Percentiles rank a stretch among this genome's conserved stretches.
These are phyloP conservation scores for Coemansia sp. DNA, from an alignment of 192 early-diverging fungal genomes.

Conservation along the genomic window DNA sequence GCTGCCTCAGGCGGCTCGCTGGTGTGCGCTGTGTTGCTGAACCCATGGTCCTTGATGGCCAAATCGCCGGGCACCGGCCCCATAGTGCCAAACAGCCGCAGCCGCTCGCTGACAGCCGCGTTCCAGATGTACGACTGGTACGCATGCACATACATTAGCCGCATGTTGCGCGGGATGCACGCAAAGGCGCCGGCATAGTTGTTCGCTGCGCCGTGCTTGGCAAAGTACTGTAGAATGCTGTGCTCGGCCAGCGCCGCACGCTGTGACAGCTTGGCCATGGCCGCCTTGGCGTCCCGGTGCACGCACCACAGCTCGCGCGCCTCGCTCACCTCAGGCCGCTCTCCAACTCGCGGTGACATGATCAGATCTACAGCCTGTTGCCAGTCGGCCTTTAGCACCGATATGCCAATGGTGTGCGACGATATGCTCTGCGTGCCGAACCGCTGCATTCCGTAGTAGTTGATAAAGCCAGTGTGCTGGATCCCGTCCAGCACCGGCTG, in stretches of 20 bases:
- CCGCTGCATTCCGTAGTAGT: slow-evolving; percentile 98
- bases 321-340: slow-evolving; percentile 55
- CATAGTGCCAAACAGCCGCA: slow-evolving; percentile 60
- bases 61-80: slow-evolving; percentile 81
- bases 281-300: slow-evolving; percentile 56
- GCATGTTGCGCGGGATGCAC: slow-evolving; percentile 76
- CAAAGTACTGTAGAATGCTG: slow-evolving; percentile 60
- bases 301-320: slow-evolving; percentile 70
- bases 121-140: slow-evolving; percentile 98
- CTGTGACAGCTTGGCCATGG: slow-evolving; percentile 64
- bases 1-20: not conserved
- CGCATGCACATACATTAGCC: slow-evolving; percentile 91
- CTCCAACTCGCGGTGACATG: slow-evolving; percentile 75
- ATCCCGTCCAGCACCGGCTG: slow-evolving; percentile 62
- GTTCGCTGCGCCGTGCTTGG: slow-evolving; percentile 37
- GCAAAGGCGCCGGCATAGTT: slow-evolving; percentile 63
- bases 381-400: slow-evolving; percentile 71
- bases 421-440: slow-evolving; percentile 83
- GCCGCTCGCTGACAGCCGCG: slow-evolving; percentile 68
- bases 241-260: slow-evolving; percentile 65
- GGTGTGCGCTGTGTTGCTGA: not conserved
- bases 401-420: slow-evolving; percentile 77
- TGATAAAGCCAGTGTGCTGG: slow-evolving; percentile 79
- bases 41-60: slow-evolving; percentile 50
- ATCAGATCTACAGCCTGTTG: slow-evolving; percentile 71